phyloP scores from a whole-genome alignment of 441 rosid genomes.

The Gossypium davidsonii region DNA sequence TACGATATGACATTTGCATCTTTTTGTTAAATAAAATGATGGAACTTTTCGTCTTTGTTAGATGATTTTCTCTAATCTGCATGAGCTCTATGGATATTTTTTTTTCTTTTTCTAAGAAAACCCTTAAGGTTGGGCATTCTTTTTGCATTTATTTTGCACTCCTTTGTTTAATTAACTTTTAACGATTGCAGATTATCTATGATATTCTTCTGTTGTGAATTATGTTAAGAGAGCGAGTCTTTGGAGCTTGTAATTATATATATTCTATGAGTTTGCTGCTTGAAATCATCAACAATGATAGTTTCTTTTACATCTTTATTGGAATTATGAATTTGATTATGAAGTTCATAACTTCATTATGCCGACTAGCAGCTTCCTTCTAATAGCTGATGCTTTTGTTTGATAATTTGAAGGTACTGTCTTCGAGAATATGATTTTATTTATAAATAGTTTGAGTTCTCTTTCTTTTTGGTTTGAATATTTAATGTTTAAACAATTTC shows the following conservation, averaged over 20 bases:
- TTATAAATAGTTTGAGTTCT: background rate
- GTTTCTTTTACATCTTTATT: background rate
- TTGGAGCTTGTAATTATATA: background rate
- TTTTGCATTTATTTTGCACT: background rate
- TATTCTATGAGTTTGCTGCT: background rate
- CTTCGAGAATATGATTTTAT: background rate
- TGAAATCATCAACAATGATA: background rate
- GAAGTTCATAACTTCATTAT: background rate
- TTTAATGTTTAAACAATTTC: background rate
- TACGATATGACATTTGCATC: background rate
- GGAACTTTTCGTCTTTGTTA: background rate
- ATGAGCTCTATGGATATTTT: background rate
- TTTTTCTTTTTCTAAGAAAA: background rate
- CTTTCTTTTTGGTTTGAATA: background rate
- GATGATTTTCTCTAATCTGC: constrained; percentile 1
- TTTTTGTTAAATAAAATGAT: background rate
- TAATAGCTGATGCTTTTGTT: constrained; percentile 1
- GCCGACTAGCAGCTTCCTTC: background rate
- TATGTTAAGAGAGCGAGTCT: background rate
- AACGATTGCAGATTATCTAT: background rate
- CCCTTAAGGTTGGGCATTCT: background rate
- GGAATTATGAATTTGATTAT: background rate
- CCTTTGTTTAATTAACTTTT: background rate
- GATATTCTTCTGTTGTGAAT: background rate
- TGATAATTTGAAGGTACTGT: background rate